Evolutionary conservation across 2,329 filamentous ascomycete species (phyloP).

Genomic region (Penicillium sp.): DNA sequence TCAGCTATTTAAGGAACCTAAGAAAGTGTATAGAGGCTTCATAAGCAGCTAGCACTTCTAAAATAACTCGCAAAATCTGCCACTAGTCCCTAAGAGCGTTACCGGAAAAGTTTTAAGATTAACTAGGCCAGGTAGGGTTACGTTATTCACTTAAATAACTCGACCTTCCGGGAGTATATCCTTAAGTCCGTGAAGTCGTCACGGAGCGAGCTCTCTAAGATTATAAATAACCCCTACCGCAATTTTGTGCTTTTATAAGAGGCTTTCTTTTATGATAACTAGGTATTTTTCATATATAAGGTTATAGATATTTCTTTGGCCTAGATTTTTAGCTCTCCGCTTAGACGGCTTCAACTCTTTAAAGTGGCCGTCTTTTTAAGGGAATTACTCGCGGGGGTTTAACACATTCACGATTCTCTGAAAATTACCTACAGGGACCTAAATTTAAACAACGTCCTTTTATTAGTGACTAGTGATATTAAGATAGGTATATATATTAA

Average conservation of each 20-base stretch:
- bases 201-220: slow-evolving; percentile 5
- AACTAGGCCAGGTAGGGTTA: neutral
- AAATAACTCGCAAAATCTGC: neutral
- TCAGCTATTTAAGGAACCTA: neutral
- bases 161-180: slow-evolving; percentile 10
- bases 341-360: slow-evolving; percentile 14
- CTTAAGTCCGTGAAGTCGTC: slow-evolving; percentile 10
- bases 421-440: neutral
- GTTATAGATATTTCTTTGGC: slow-evolving; percentile 19
- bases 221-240: slow-evolving; percentile 7
- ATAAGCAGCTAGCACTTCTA: neutral
- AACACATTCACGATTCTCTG: neutral
- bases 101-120: neutral
- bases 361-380: slow-evolving; percentile 18
- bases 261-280: neutral
- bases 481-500: neutral
- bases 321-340: slow-evolving; percentile 13
- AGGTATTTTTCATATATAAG: slow-evolving; percentile 9
- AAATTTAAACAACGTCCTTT: neutral
- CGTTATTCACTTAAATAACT: neutral
- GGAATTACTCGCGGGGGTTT: slow-evolving; percentile 14
- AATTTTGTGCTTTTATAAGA: slow-evolving; percentile 7
- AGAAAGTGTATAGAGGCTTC: neutral
- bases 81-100: neutral
- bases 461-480: neutral